phyloP scores from a whole-genome alignment of 2,329 filamentous ascomycete species.

The Botrytis paeoniae region DNA sequence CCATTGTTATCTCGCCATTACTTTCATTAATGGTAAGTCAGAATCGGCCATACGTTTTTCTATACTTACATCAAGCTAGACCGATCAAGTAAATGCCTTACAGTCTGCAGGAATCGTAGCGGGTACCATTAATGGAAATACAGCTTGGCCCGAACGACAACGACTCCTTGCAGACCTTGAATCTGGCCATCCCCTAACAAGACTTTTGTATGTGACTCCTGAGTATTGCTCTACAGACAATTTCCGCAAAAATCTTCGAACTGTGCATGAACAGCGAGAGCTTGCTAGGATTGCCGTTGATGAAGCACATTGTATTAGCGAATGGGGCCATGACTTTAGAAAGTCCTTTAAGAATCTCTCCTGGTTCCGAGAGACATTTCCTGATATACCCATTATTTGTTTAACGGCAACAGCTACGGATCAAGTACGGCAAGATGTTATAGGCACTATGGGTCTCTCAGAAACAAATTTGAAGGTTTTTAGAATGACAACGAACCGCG shows the following conservation, averaged over 20 bases:
- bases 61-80: constrained; percentile 47
- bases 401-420: constrained; percentile 87
- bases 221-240: constrained; percentile 76
- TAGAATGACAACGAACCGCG: constrained; percentile 76
- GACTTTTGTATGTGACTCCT: constrained; percentile 89
- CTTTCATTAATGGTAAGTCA: constrained; percentile 77
- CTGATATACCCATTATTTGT: constrained; percentile 85
- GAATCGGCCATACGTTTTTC: neutral
- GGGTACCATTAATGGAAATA: constrained; percentile 83
- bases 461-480: constrained; percentile 65
- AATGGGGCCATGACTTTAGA: constrained; percentile 98
- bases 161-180: constrained; percentile 77
- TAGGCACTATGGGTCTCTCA: constrained; percentile 69
- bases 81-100: constrained; percentile 86
- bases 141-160: constrained; percentile 60
- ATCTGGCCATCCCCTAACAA: constrained; percentile 78
- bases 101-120: constrained; percentile 72
- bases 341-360: constrained; percentile 82
- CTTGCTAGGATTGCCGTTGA: constrained; percentile 87
- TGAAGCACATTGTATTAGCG: constrained; percentile 94
- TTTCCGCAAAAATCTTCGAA: constrained; percentile 71
- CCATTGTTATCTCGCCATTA: constrained; percentile 84
- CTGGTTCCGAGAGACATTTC: constrained; percentile 81
- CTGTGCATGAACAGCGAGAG: constrained; percentile 76
- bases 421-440: constrained; percentile 77